Percentiles rank a stretch among this genome's conserved stretches.
Conservation (phyloP, 352 stramenopile genomes). For the Phytophthora idaei region DNA sequence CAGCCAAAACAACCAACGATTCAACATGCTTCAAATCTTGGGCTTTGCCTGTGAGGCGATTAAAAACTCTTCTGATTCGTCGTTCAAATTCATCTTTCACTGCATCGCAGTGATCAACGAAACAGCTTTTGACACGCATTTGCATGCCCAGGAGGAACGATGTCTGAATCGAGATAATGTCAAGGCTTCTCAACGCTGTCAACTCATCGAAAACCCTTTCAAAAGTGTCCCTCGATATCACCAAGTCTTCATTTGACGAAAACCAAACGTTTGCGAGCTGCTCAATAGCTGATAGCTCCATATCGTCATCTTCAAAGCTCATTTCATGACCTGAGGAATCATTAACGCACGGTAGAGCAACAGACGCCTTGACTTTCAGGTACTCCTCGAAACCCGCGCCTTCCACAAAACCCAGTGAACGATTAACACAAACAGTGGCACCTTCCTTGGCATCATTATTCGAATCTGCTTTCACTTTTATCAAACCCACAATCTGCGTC, state of each 20-base stretch:
- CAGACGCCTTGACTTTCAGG: slow-evolving; percentile 9
- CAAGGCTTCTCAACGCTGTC: slow-evolving; percentile 4
- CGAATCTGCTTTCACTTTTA: neutral
- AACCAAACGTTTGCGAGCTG: slow-evolving; percentile 16
- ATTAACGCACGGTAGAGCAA: neutral
- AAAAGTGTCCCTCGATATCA: slow-evolving; percentile 22
- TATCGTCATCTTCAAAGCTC: slow-evolving; percentile 1
- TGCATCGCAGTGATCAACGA: slow-evolving; percentile 14
- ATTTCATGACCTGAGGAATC: neutral
- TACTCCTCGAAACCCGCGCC: slow-evolving; percentile 18
- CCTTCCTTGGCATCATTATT: neutral
- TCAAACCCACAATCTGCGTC: slow-evolving; percentile 13
- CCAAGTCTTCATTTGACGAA: neutral
- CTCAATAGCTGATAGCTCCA: slow-evolving; percentile 21
- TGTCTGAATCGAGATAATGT: slow-evolving; percentile 32
- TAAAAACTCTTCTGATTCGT: slow-evolving; percentile 34
- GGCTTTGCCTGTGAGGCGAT: slow-evolving; percentile 38
- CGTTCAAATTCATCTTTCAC: slow-evolving; percentile 22
- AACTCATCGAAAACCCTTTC: slow-evolving; percentile 34
- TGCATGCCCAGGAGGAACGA: slow-evolving; percentile 44
- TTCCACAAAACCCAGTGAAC: neutral
- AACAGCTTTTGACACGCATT: slow-evolving; percentile 13
- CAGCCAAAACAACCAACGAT: slow-evolving; percentile 30
- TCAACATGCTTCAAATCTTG: slow-evolving; percentile 15
- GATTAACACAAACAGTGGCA: neutral